A percentile compares a stretch with the other conserved stretches of the same genome.
phyloP scores from a whole-genome alignment of 345 rosid genomes.

The Salix exigua region DNA sequence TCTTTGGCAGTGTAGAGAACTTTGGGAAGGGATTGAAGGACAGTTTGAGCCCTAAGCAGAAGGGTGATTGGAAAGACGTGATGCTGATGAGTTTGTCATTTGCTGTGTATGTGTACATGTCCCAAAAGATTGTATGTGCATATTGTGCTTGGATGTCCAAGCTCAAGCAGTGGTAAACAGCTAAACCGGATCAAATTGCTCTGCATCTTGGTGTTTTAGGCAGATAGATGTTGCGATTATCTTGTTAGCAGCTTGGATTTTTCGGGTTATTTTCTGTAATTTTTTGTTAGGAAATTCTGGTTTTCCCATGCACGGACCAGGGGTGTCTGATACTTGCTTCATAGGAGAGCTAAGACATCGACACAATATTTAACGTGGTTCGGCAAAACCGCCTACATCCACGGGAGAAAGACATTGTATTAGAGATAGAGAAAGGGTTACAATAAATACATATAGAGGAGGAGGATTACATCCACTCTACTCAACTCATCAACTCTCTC shows the following conservation, averaged over 20 bases:
- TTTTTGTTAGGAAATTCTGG: no score
- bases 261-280: neutral
- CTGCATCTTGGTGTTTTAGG: neutral
- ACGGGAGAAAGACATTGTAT: no score
- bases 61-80: conserved; percentile 81
- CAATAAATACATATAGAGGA: no score
- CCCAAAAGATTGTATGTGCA: conserved; percentile 73
- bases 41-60: conserved; percentile 46
- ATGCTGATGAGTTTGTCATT: conserved; percentile 75
- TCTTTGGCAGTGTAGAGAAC: conserved; percentile 21
- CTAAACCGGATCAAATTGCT: no score
- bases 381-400: no score
- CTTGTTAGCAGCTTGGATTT: neutral
- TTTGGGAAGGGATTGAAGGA: conserved; percentile 40
- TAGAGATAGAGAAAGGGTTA: no score
- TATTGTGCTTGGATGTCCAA: conserved; percentile 66
- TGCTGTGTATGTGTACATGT: conserved; percentile 78
- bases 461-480: no score
- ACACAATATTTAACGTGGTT: no score
- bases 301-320: no score
- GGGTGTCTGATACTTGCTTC: no score
- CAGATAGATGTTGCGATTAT: neutral
- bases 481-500: no score
- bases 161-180: conserved; percentile 51
- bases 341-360: no score